These are phyloP conservation scores for Pythium volutum DNA, from an alignment of 352 stramenopile species.

Conservation along the genomic window DNA sequence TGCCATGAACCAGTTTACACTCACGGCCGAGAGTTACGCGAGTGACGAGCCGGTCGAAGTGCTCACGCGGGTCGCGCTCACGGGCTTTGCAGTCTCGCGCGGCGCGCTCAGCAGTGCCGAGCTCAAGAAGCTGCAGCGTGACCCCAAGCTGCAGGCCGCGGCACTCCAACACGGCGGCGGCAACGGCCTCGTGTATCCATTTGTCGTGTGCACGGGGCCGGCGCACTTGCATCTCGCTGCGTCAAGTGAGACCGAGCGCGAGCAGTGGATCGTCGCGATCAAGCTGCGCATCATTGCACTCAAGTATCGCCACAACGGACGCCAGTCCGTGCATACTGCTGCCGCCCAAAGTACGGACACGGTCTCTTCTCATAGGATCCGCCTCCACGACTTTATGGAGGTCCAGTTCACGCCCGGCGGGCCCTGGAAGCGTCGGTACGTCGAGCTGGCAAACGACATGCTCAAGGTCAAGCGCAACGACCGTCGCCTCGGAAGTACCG, in stretches of 20 bases:
- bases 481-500: conserved; percentile 44
- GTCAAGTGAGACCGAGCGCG: conserved; percentile 38
- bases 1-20: conserved; percentile 66
- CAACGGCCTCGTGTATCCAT: conserved; percentile 34
- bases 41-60: conserved; percentile 57
- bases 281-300: conserved; percentile 61
- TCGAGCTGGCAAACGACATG: conserved; percentile 64
- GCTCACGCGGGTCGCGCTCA: conserved; percentile 26
- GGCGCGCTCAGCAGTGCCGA: conserved; percentile 18
- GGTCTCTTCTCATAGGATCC: conserved; percentile 8
- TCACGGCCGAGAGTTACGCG: conserved; percentile 52
- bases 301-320: conserved; percentile 52
- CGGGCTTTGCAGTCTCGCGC: conserved; percentile 17
- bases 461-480: conserved; percentile 66
- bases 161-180: conserved; percentile 17
- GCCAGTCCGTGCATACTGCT: not conserved
- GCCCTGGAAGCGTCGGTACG: conserved; percentile 54
- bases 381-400: conserved; percentile 57
- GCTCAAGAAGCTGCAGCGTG: conserved; percentile 20
- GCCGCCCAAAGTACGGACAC: too few relatives aligned
- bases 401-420: conserved; percentile 44
- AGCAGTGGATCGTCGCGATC: conserved; percentile 63
- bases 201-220: conserved; percentile 56
- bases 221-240: conserved; percentile 51
- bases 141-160: conserved; percentile 18